Evolutionary conservation across 352 stramenopile genomes (phyloP).

Genomic region (Hyphochytrium catenoides): DNA sequence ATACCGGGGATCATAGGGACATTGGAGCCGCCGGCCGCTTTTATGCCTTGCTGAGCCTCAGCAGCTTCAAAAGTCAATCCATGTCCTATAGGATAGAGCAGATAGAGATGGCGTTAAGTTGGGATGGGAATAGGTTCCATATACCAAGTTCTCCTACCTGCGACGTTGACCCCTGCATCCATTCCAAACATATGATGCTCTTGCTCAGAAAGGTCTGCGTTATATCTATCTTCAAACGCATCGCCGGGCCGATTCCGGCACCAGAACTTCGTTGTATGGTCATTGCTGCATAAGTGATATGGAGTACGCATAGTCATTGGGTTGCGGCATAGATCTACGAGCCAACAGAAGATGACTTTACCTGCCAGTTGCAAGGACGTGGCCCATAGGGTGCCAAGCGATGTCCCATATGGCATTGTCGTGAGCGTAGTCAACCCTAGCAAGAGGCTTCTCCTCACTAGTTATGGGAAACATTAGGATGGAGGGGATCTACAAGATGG

Average conservation of each 20-base stretch:
- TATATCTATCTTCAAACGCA: constrained; percentile 68
- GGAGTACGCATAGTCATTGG: background rate
- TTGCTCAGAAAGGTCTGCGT: constrained; percentile 34
- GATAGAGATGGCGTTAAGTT: constrained; percentile 1
- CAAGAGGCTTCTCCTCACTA: constrained; percentile 44
- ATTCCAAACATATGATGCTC: constrained; percentile 18
- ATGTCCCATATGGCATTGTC: constrained; percentile 94
- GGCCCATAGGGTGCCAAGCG: constrained; percentile 87
- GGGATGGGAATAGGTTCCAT: too few species aligned
- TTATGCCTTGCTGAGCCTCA: constrained; percentile 41
- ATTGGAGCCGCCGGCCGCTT: constrained; percentile 14
- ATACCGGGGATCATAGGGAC: background rate
- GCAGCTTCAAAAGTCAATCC: too few species aligned
- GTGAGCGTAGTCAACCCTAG: constrained; percentile 69
- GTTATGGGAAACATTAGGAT: background rate
- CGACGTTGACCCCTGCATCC: too few species aligned
- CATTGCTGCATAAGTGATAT: constrained; percentile 30
- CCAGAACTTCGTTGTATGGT: constrained; percentile 95
- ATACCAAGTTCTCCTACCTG: too few species aligned
- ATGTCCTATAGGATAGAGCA: constrained; percentile 1
- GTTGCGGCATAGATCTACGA: background rate
- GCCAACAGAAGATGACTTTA: constrained; percentile 6
- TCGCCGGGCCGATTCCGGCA: constrained; percentile 76
- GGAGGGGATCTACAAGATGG: constrained; percentile 12
- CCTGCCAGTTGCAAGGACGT: constrained; percentile 81